Evolutionary conservation across 495 filamentous ascomycete species (phyloP).

Genomic region (Neurospora sp.): DNA sequence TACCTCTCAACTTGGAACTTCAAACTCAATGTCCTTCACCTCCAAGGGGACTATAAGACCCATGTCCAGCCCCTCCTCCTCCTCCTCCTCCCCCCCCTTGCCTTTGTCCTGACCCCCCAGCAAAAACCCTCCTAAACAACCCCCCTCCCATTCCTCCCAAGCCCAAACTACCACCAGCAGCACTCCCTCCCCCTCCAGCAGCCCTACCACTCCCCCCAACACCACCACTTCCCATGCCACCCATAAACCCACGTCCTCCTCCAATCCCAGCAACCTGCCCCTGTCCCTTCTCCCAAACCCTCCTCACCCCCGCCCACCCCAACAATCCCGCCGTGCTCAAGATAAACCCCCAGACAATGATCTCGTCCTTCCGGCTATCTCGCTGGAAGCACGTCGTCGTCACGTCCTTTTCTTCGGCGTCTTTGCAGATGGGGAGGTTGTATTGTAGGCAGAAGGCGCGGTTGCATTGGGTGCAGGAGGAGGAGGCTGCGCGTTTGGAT

Average conservation of each 20-base stretch:
- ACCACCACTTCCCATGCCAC: neutral
- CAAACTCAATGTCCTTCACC: neutral
- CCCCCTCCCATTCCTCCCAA: neutral
- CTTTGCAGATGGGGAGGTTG: constrained; percentile 76
- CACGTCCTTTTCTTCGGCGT: constrained; percentile 76
- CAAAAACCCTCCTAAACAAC: neutral
- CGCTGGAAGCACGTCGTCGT: constrained; percentile 88
- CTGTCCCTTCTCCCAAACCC: constrained; percentile 44
- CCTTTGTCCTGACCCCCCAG: neutral
- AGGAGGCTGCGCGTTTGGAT: constrained; percentile 18
- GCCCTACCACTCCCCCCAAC: neutral
- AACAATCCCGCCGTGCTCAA: constrained; percentile 75
- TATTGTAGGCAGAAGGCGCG: constrained; percentile 82
- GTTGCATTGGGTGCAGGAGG: constrained; percentile 74
- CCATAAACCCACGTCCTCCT: neutral
- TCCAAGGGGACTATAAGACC: constrained; percentile 15
- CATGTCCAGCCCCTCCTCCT: neutral
- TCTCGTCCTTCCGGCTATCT: constrained; percentile 79
- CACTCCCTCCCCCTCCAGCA: too few relatives aligned
- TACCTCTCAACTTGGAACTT: neutral
- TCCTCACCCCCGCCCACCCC: constrained; percentile 61
- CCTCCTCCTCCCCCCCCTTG: neutral
- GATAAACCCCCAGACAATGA: constrained; percentile 90
- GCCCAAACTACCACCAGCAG: neutral
- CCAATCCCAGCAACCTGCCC: neutral